Percentiles rank a stretch among this genome's conserved stretches.
Conservation (phyloP, 495 filamentous ascomycete species). For the Penicillium pancosmium region DNA sequence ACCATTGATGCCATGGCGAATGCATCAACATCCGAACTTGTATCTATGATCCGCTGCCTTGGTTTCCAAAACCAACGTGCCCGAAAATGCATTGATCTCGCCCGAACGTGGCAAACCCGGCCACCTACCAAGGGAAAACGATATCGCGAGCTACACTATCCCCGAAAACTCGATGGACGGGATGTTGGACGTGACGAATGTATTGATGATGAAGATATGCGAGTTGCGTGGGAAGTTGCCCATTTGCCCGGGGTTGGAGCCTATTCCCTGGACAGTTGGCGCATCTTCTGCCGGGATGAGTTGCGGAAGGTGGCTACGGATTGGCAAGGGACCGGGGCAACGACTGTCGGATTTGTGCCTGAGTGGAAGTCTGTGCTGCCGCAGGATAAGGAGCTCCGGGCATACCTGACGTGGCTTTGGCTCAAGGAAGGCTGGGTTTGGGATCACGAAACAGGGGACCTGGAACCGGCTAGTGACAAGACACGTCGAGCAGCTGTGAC, state of each 20-base stretch:
- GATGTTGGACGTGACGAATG: conserved; percentile 56
- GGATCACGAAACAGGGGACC: conserved; percentile 72
- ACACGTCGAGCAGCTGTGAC: conserved; percentile 59
- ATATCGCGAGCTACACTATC: conserved; percentile 73
- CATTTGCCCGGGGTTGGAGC: conserved; percentile 81
- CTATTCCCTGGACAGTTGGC: conserved; percentile 90
- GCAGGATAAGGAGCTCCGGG: conserved; percentile 83
- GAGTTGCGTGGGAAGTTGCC: conserved; percentile 79
- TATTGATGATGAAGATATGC: conserved; percentile 42
- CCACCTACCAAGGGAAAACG: conserved; percentile 62
- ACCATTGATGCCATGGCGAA: conserved; percentile 64
- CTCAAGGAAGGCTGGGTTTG: conserved; percentile 81
- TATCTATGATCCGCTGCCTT: conserved; percentile 66
- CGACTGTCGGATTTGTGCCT: conserved; percentile 34
- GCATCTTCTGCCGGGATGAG: conserved; percentile 88
- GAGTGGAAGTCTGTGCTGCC: conserved; percentile 92
- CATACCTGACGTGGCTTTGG: conserved; percentile 91
- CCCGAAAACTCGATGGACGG: conserved; percentile 53
- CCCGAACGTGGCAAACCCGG: conserved; percentile 66
- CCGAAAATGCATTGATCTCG: conserved; percentile 64
- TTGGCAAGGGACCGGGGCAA: conserved; percentile 56
- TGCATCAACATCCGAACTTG: conserved; percentile 60
- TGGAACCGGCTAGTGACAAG: conserved; percentile 55
- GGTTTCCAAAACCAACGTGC: conserved; percentile 72
- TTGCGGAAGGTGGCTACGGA: conserved; percentile 63